Evolutionary conservation across 2,329 filamentous ascomycete species (phyloP), one percentile per base, ranked within the genome.

Genomic region (Aspergillus sp.): DNA sequence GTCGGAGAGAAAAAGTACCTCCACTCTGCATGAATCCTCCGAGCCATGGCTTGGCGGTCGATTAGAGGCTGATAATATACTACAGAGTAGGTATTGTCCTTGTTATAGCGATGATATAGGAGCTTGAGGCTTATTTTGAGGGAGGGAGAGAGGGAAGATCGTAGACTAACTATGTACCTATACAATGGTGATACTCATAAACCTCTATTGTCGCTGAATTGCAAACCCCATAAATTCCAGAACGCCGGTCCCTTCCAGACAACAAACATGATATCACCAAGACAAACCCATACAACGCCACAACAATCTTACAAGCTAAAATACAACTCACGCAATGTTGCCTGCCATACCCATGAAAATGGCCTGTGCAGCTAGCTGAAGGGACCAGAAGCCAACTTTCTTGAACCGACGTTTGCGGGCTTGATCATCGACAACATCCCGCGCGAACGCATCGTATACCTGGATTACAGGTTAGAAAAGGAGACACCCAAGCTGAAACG

Each of bases 381-480:
- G 80, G 3, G 91, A 96, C 94, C 94, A 99, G 64, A 97, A 87
- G 29, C 94, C 94, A 23, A 96, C 94, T 74, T 97, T 96, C 71
- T 92, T 96, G 68, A 99, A 88, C 42, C 94, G 82, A 47, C 93
- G 82, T 61, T 91, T 88, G 48, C 91, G 86, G 60, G 88, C 89
- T 70, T 96, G 88, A 63, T 94, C 88, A 72, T 97, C 88, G 57
- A 91, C 87, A 29, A 99, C 91, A 70, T 97, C 91, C 58, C 86
- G 85, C 34, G 91, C 91, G 73, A 99, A 97, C 0, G 94, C 94
- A 63, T 93, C 86, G 70, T 99, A 99, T 48, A 91, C 91, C 81
- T 84, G 51, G 5, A 47, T 21, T 38, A n/a, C 34, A 40, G 21
- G 38, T 58, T 23, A 61, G 54, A 42, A 42, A 29, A 16, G 43